Base-by-base conservation (phyloP, 371 early-diverging fungal species). In the Mortierella sp. region DNA sequence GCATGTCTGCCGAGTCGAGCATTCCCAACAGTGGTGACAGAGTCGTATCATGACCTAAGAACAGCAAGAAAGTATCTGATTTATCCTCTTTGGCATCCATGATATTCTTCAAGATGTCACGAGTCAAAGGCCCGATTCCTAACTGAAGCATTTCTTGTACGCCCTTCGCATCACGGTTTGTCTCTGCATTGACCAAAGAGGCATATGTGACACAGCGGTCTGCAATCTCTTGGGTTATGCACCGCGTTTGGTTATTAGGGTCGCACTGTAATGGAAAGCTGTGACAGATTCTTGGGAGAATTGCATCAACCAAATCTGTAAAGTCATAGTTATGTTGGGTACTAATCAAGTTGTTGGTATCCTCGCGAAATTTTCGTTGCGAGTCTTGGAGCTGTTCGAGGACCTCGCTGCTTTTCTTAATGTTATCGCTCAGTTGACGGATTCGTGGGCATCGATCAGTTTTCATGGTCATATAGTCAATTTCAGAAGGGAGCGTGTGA, bases 21-120 rank as follows among this genome's bases (percentile, higher is more conserved):
- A 85, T 65, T 24, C 76, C 87, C 39, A 90, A 71, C 35, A 91
- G 60, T 2, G 87, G 85, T 24, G 79, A 47, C 6, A 91, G 20
- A 0, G 91, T 87, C 16, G 84, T 72, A 64, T 90, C 91, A 32
- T 91, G 91, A 5, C 84, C 89, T 8, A 89, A 90, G 68, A 86
- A 88, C 10, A 90, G 37, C 3, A 70, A 77, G 49, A 91, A 66
- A 55, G 83, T 81, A 16, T 66, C 66, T 16, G 35, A 45, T 20
- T 60, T 32, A 9, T 61, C 39, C 1, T 84, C 68, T 28, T 83
- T 74, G 14, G 84, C 81, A 37, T 83, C 70, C 45, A 69, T 22
- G 37, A 80, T 30, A 47, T 88, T 86, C 35, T 86, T 72, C 37
- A 78, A 81, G 51, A 90, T 72, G 30, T 91, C 88, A 40, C 78